phyloP scores from a whole-genome alignment of 1,139 yeast species.

The Pichia sp. region DNA sequence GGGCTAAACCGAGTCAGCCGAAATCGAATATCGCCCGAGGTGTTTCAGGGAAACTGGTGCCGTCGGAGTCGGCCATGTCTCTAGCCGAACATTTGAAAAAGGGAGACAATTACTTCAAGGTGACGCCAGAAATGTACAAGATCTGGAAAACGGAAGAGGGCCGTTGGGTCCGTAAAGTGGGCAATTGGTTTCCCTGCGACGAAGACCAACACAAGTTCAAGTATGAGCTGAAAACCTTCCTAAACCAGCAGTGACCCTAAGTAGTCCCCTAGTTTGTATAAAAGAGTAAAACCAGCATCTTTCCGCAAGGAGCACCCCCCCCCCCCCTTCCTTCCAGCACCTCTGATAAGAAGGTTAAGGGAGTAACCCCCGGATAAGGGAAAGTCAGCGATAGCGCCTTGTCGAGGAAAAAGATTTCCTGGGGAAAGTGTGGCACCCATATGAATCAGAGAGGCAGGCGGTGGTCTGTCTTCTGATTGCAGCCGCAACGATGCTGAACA shows the following conservation, averaged over 20 bases:
- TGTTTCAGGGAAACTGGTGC: slow-evolving; percentile 13
- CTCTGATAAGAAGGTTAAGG: background rate
- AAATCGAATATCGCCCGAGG: background rate
- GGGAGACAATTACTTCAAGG: slow-evolving; percentile 18
- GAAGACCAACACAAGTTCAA: slow-evolving; percentile 24
- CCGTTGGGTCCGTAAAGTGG: slow-evolving; percentile 32
- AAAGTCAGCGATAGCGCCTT: no score
- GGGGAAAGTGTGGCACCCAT: background rate
- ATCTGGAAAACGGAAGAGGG: slow-evolving; percentile 29
- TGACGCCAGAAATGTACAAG: slow-evolving; percentile 25
- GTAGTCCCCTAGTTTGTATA: background rate
- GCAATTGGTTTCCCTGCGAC: slow-evolving; percentile 30
- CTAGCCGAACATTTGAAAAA: slow-evolving; percentile 11
- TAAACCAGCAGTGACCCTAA: slow-evolving; percentile 26
- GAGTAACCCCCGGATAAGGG: background rate
- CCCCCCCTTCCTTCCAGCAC: no score
- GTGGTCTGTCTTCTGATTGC: no score
- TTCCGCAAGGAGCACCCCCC: no score
- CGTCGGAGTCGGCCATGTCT: slow-evolving; percentile 17
- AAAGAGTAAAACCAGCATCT: no score
- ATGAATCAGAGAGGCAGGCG: no score
- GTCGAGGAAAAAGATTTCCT: background rate
- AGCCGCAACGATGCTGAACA: no score
- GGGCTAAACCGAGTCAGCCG: background rate
- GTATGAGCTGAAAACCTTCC: slow-evolving; percentile 29